Base-by-base conservation (phyloP, 75 land plant species). In the Selaginella moellendorffii region DNA sequence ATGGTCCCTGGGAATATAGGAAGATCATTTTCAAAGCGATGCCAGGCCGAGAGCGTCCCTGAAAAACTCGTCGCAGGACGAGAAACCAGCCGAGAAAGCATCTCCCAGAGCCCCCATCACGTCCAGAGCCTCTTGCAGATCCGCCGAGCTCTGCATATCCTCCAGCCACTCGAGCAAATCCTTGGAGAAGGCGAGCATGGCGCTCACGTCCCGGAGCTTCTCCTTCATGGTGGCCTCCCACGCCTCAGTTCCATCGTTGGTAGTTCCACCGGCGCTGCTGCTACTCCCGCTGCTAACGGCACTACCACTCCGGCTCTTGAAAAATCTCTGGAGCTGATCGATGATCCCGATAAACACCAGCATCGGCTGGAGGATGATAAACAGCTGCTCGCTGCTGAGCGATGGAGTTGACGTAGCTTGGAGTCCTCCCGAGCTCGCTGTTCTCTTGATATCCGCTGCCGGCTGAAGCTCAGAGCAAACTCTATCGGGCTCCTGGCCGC, bases 201-300 rank as follows among this genome's bases (percentile, higher is more conserved):
- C 89, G 30, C 74, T 76, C 60, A 85, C 80, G 31, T 88, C 84
- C 62, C 76, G 52, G 30, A 88, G 66, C 65, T 76, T 77, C 61
- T 92, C 98, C 69, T 76, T 92, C 98, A 92, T 85, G 46, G 53
- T 69, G 23, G 79, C 66, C 58, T 92, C 98, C 98, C 98, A 92
- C 42, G 61, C 60, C 66, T 90, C 97, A n/a, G n/a, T n/a, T n/a
- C n/a, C n/a, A n/a, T n/a, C n/a, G n/a, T n/a, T n/a, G n/a, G n/a
- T n/a, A n/a, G n/a, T n/a, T n/a, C n/a, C n/a, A 1, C 70, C 76
- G 29, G 65, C 76, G 0, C 65, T 80, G 46, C 65, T 80, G 0
- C 67, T n/a, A 1, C 42, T 24, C 12, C 28, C 8, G 26, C 46
- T 26, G 51, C n/a, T n/a, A n/a, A n/a, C n/a, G n/a, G n/a, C n/a